Evolutionary conservation across 2,329 filamentous ascomycete species (phyloP).

Genomic region (Epichloe elymi): DNA sequence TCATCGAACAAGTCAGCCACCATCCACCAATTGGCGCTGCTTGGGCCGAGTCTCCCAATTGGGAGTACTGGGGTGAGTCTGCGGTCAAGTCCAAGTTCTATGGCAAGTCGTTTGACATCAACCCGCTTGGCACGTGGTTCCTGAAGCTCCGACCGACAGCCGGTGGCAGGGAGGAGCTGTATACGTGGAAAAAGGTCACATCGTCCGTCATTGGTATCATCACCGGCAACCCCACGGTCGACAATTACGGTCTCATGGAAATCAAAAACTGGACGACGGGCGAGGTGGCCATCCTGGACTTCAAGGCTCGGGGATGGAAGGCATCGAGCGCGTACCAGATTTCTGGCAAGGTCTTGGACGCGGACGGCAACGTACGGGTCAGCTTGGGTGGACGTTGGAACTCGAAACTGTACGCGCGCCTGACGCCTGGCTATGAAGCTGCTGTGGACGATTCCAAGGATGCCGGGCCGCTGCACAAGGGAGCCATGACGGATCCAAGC

Average conservation of each 20-base stretch:
- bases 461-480: constrained; percentile 25
- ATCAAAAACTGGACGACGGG: constrained; percentile 96
- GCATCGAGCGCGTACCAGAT: constrained; percentile 84
- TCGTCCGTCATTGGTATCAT: constrained; percentile 98
- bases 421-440: constrained; percentile 82
- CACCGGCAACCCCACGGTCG: constrained; percentile 88
- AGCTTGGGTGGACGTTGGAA: constrained; percentile 94
- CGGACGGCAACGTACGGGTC: constrained; percentile 68
- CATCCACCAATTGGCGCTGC: constrained; percentile 91
- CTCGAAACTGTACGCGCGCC: constrained; percentile 86
- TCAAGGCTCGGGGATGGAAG: constrained; percentile 94
- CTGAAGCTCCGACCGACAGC: constrained; percentile 64
- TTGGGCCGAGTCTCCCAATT: constrained; percentile 81
- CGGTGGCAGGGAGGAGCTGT: constrained; percentile 71
- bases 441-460: constrained; percentile 45
- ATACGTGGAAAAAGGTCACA: constrained; percentile 98
- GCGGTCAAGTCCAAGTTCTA: constrained; percentile 95
- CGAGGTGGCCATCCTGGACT: constrained; percentile 78
- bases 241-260: constrained; percentile 96
- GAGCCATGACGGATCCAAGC: constrained; percentile 49
- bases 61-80: constrained; percentile 96
- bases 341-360: constrained; percentile 70
- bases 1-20: constrained; percentile 96
- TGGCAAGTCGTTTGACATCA: constrained; percentile 94
- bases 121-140: constrained; percentile 95